phyloP scores from a whole-genome alignment of 2,329 filamentous ascomycete genomes.

The Triangularia verruculosa region DNA sequence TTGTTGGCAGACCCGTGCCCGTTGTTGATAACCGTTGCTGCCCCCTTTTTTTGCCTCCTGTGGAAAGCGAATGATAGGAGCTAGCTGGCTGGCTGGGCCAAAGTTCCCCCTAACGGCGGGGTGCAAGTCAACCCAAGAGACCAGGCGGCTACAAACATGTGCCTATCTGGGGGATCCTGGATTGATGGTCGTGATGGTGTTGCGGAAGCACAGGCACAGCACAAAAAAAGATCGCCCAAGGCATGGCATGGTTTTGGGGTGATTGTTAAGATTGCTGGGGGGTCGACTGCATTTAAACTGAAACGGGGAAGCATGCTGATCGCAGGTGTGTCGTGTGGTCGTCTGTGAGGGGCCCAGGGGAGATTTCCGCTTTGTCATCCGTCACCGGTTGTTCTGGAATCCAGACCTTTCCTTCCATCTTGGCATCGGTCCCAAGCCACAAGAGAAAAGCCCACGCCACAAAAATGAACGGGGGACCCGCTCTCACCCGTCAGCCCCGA shows the following conservation, averaged over 20 bases:
- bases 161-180: background rate
- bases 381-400: background rate
- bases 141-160: constrained; percentile 2
- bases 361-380: background rate
- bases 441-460: constrained; percentile 6
- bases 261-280: constrained; percentile 1
- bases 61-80: background rate
- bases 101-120: background rate
- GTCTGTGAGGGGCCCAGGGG: no score
- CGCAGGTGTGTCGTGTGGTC: background rate
- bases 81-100: background rate
- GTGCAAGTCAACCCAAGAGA: background rate
- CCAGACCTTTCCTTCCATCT: background rate
- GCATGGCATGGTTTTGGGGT: background rate
- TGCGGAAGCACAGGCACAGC: background rate
- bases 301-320: constrained; percentile 1
- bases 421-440: constrained; percentile 3
- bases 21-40: background rate
- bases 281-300: constrained; percentile 1
- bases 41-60: background rate
- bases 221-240: background rate
- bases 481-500: background rate
- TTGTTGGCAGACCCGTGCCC: background rate
- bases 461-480: background rate
- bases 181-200: background rate